These are phyloP conservation scores for Thermomyces lanuginosus DNA, from an alignment of 2,329 filamentous ascomycete species.

Conservation along the genomic window DNA sequence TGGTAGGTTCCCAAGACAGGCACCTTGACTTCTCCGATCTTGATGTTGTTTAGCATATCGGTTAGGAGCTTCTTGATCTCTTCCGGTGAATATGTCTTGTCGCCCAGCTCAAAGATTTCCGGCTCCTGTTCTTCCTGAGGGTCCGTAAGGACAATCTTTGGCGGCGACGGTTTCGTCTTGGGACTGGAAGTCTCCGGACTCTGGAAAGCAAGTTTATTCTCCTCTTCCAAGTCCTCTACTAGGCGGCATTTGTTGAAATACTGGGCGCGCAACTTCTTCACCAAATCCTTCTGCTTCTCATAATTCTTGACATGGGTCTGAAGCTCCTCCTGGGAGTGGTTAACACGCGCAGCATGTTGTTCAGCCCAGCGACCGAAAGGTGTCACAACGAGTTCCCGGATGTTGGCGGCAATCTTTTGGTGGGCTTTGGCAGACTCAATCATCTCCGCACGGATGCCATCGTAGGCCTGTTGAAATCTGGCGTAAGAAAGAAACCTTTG, in stretches of 20 bases:
- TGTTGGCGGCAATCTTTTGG: conserved; percentile 89
- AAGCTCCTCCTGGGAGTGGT: conserved; percentile 88
- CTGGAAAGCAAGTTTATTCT: conserved; percentile 96
- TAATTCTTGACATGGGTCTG: conserved; percentile 82
- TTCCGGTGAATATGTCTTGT: conserved; percentile 68
- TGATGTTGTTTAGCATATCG: conserved; percentile 75
- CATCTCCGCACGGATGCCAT: conserved; percentile 86
- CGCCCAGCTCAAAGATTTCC: conserved; percentile 75
- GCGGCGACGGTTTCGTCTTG: conserved; percentile 34
- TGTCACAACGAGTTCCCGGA: conserved; percentile 84
- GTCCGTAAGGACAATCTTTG: conserved; percentile 72
- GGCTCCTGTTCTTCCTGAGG: conserved; percentile 54
- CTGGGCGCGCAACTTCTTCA: conserved; percentile 83
- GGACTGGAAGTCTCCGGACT: conserved; percentile 57
- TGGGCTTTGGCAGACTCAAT: conserved; percentile 76
- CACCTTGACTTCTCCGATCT: conserved; percentile 80
- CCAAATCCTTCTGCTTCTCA: conserved; percentile 74
- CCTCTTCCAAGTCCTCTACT: conserved; percentile 91
- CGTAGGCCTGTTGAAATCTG: conserved; percentile 53
- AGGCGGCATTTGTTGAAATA: conserved; percentile 99
- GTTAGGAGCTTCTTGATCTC: conserved; percentile 79
- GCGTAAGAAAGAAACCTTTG: conserved; percentile 1
- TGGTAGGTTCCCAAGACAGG: conserved; percentile 88
- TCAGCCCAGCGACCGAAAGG: conserved; percentile 96
- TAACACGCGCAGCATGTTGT: conserved; percentile 75